Evolutionary conservation across 371 early-diverging fungal genomes (phyloP).

Genomic region (Entomophthora muscae): DNA sequence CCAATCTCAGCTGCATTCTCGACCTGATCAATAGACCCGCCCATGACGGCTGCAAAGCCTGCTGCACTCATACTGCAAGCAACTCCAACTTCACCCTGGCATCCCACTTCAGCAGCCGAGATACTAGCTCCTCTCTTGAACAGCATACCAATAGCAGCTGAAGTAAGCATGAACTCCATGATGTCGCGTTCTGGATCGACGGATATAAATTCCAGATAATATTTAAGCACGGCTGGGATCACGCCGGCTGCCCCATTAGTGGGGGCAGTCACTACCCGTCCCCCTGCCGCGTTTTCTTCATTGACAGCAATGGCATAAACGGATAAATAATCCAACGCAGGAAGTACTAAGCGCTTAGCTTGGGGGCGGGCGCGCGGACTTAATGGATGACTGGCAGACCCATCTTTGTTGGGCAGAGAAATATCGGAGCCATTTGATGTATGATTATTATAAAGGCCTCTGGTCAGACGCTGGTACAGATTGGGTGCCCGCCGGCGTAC

Average conservation of each 20-base stretch:
- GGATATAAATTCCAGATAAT: conserved; percentile 83
- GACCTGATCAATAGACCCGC: conserved; percentile 72
- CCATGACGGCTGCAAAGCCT: conserved; percentile 89
- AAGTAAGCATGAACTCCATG: conserved; percentile 79
- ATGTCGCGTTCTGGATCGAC: conserved; percentile 73
- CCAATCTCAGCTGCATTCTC: conserved; percentile 95
- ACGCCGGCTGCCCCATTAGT: conserved; percentile 91
- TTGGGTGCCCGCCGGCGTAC: conserved; percentile 77
- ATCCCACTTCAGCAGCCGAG: conserved; percentile 90
- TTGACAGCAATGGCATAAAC: conserved; percentile 93
- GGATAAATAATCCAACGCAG: conserved; percentile 84
- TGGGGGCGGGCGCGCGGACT: conserved; percentile 12
- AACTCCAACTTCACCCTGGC: conserved; percentile 78
- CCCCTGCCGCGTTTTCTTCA: conserved; percentile 93
- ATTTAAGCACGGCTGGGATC: conserved; percentile 86
- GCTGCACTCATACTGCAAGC: conserved; percentile 94
- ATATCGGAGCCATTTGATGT: neutral
- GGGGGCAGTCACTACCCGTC: conserved; percentile 83
- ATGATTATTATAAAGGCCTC: conserved; percentile 37
- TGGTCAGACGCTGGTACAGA: conserved; percentile 66
- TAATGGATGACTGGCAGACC: conserved; percentile 5
- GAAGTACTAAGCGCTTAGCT: conserved; percentile 26
- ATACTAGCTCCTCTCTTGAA: conserved; percentile 90
- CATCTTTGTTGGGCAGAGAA: conserved; percentile 13
- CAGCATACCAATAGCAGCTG: conserved; percentile 88